Conservation (phyloP, 148 eudicot species). For the Heliosperma pusillum region DNA sequence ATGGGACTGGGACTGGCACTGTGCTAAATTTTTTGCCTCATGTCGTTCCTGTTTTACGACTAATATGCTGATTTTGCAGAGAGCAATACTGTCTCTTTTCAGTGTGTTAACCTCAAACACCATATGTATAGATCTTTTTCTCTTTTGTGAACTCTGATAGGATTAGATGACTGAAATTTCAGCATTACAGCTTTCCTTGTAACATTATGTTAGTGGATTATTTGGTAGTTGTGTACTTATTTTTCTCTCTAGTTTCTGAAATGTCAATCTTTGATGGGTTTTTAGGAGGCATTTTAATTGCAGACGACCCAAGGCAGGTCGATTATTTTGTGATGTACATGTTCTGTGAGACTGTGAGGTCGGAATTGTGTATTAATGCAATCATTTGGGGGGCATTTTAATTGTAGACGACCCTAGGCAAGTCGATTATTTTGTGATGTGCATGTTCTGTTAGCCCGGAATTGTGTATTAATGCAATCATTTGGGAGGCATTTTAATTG, state of each 20-base stretch:
- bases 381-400: no score
- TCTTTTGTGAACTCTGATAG: not conserved
- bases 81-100: not conserved
- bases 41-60: not conserved
- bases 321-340: no score
- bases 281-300: no score
- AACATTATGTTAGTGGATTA: not conserved
- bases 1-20: not conserved
- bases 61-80: conserved; percentile 7
- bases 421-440: no score
- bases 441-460: no score
- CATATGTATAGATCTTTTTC: conserved; percentile 9
- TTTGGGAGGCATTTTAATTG: no score
- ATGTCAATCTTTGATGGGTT: not conserved
- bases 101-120: not conserved
- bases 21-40: not conserved
- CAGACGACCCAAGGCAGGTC: no score
- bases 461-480: no score
- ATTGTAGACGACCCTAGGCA: no score
- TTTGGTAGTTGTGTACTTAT: no score
- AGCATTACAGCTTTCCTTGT: not conserved
- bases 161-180: not conserved
- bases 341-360: no score
- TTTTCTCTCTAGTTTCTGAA: not conserved
- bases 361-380: no score